These are phyloP conservation scores for Diaporthe aspalathi DNA, from an alignment of 2,329 filamentous ascomycete species.

Conservation along the genomic window DNA sequence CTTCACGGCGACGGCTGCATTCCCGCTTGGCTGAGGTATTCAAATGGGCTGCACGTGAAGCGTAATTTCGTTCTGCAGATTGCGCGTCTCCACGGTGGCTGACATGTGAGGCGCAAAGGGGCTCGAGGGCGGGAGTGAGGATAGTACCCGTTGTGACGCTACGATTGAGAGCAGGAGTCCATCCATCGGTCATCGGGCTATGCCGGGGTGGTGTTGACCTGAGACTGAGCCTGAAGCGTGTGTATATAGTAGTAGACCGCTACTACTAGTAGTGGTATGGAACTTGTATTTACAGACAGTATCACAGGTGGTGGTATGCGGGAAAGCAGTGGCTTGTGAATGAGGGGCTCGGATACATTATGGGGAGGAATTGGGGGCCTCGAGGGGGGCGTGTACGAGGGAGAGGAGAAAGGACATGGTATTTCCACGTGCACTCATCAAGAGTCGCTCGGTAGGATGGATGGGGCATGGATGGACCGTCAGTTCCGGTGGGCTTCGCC, in stretches of 20 bases:
- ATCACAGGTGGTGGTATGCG: not conserved
- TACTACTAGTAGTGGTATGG: no score
- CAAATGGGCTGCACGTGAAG: constrained; percentile 6
- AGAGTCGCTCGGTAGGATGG: no score
- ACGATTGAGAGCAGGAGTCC: not conserved
- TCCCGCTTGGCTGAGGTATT: not conserved
- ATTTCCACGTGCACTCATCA: constrained; percentile 33
- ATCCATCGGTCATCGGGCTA: not conserved
- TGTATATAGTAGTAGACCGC: not conserved
- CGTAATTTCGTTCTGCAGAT: constrained; percentile 37
- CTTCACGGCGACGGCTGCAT: constrained; percentile 7
- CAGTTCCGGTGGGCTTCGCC: not conserved
- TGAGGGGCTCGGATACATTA: constrained; percentile 11
- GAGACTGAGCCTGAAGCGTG: constrained; percentile 6
- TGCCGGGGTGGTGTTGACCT: constrained; percentile 15
- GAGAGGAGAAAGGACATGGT: constrained; percentile 2
- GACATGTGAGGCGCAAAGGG: constrained; percentile 14
- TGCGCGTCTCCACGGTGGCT: constrained; percentile 33
- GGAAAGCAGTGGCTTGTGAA: constrained; percentile 4
- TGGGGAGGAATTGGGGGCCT: not conserved
- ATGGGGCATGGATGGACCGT: constrained; percentile 5
- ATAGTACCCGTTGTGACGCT: not conserved
- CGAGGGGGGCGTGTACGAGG: not conserved
- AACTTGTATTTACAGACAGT: not conserved
- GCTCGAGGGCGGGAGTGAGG: not conserved